phyloP scores from a whole-genome alignment of 2,329 filamentous ascomycete species.

The Penicillium sp. region DNA sequence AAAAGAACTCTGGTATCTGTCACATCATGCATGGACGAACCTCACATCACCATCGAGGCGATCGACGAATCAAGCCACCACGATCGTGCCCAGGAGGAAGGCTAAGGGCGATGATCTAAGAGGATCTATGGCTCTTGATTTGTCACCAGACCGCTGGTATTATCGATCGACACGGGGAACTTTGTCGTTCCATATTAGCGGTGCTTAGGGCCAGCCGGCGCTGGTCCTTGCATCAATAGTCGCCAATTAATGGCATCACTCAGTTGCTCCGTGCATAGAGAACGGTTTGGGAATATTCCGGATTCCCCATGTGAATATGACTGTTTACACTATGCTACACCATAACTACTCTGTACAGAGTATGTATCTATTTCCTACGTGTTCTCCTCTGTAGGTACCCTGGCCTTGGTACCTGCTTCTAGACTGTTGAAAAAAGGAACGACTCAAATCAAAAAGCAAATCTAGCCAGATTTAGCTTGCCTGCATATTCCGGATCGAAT shows the following conservation, averaged over 20 bases:
- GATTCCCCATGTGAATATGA: slow-evolving; percentile 11
- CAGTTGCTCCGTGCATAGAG: slow-evolving; percentile 13
- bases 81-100: slow-evolving; percentile 26
- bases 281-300: slow-evolving; percentile 17
- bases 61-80: slow-evolving; percentile 36
- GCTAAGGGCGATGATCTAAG: slow-evolving; percentile 26
- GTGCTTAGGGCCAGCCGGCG: slow-evolving; percentile 21
- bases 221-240: slow-evolving; percentile 45
- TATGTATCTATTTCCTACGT: background rate
- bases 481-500: slow-evolving; percentile 20
- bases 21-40: slow-evolving; percentile 37
- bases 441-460: slow-evolving; percentile 1
- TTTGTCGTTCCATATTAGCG: slow-evolving; percentile 1
- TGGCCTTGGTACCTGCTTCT: slow-evolving; percentile 1
- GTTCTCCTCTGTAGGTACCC: background rate
- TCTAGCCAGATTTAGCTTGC: slow-evolving; percentile 4
- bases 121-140: slow-evolving; percentile 37
- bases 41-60: slow-evolving; percentile 15
- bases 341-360: background rate
- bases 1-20: slow-evolving; percentile 32
- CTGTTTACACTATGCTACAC: background rate
- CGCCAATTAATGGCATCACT: slow-evolving; percentile 28
- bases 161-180: slow-evolving; percentile 37
- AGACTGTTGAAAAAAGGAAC: slow-evolving; percentile 4
- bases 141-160: slow-evolving; percentile 36